phyloP scores from a whole-genome alignment of 169 alveolate species.

The Plasmodium relictum region DNA sequence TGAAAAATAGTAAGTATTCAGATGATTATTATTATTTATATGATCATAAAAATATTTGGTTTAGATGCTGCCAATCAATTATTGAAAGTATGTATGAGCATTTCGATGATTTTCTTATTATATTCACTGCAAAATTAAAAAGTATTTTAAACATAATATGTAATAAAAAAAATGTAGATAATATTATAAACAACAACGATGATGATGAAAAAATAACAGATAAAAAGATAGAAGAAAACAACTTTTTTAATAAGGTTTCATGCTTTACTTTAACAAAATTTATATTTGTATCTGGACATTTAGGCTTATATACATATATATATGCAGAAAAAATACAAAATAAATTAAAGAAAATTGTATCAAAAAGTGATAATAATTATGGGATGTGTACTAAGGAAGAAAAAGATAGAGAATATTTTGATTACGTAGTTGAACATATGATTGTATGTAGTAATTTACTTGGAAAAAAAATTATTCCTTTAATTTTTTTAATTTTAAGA shows the following conservation, averaged over 20 bases:
- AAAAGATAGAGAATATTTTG: constrained; percentile 74
- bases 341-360: constrained; percentile 46
- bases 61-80: constrained; percentile 59
- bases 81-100: constrained; percentile 75
- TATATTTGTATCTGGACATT: constrained; percentile 54
- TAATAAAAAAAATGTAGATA: not conserved
- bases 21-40: constrained; percentile 2
- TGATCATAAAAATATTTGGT: constrained; percentile 47
- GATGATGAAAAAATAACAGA: constrained; percentile 6
- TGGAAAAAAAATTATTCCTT: constrained; percentile 65
- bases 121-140: constrained; percentile 41
- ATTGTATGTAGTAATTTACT: constrained; percentile 68
- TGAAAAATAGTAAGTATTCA: not conserved
- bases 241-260: constrained; percentile 15
- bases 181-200: not conserved
- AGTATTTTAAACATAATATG: constrained; percentile 8
- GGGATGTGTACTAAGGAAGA: constrained; percentile 76
- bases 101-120: constrained; percentile 38
- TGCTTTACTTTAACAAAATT: constrained; percentile 53
- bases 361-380: constrained; percentile 52
- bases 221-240: constrained; percentile 5
- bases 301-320: constrained; percentile 74
- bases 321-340: constrained; percentile 69
- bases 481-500: constrained; percentile 52
- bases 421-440: constrained; percentile 67